Evolutionary conservation across 1,284 basidiomycete genomes (phyloP), one percentile per base, ranked within the genome.

Genomic region (Heterobasidion parviporum): DNA sequence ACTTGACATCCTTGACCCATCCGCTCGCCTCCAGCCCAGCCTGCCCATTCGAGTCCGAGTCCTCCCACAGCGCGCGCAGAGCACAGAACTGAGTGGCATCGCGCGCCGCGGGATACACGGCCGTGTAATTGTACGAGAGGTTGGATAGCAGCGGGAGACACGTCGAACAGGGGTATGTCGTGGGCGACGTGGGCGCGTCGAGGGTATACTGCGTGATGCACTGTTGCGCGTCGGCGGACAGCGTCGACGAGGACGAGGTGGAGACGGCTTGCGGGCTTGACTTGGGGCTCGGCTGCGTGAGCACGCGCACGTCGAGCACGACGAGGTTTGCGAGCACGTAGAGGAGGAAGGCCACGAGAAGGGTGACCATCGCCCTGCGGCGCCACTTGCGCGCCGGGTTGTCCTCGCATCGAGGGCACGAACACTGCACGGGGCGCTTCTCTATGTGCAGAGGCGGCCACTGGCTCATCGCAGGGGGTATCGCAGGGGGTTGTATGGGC

Each of bases 201-300:
- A 79, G 61, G 16, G 65, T 71, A 63, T 74, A 81, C 59, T 81
- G 70, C 18, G 72, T 70, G 44, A 81, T 63, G 62, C 79, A 81
- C 59, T 74, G 69, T 56, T 74, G 69, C 34, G 74, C 69, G 52
- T 72, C 67, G 35, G 63, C 64, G 16, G 77, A 75, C 35, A 79
- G 69, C 1, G 57, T 48, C 9, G 62, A 54, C 3, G 70, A 54
- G 14, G 63, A 44, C 63, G 48, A 63, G 26, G 60, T 53, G 7
- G 61, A n/a, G 8, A 56, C 36, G 12, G 59, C 46, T 34, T 57
- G 59, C 7, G 57, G 26, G 4, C 56, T 4, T 4, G 56, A 48
- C 1, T 62, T n/a, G 8, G 34, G 8, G 5, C 38, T 20, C n/a
- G 53, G 14, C n/a, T 67, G 56, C 16, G 52, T 1, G 52, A 65